Evolutionary conservation across 805 yeast species (phyloP).

Genomic region (Candida sanyiensis): DNA sequence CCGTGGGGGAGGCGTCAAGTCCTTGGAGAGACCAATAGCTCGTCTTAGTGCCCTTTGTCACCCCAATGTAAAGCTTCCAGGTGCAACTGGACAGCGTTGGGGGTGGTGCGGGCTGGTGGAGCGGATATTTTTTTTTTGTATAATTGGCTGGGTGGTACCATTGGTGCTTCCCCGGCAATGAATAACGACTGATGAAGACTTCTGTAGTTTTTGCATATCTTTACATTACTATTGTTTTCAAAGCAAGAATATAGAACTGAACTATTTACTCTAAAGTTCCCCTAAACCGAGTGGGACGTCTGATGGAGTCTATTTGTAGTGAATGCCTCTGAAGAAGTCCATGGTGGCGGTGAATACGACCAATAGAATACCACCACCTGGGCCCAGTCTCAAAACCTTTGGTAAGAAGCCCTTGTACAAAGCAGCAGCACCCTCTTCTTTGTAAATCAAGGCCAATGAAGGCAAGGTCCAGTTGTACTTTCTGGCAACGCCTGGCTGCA

Average conservation of each 20-base stretch:
- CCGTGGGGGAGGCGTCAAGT: slow-evolving; percentile 58
- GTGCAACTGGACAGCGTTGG: slow-evolving; percentile 35
- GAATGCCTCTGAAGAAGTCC: slow-evolving; percentile 74
- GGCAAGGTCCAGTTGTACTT: slow-evolving; percentile 93
- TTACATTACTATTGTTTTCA: not conserved
- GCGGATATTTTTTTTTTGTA: slow-evolving; percentile 39
- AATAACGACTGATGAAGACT: not conserved
- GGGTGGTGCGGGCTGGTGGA: slow-evolving; percentile 61
- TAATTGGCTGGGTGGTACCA: not conserved
- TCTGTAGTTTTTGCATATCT: not conserved
- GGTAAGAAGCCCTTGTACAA: slow-evolving; percentile 96
- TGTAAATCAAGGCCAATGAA: slow-evolving; percentile 62
- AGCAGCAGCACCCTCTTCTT: slow-evolving; percentile 90
- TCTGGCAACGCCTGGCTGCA: slow-evolving; percentile 66
- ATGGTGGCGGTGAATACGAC: slow-evolving; percentile 94
- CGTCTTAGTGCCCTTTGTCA: slow-evolving; percentile 65
- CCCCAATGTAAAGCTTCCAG: slow-evolving; percentile 13
- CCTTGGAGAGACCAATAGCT: slow-evolving; percentile 56
- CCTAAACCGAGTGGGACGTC: not conserved
- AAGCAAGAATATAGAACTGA: not conserved
- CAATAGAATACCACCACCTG: slow-evolving; percentile 97
- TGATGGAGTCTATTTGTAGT: slow-evolving; percentile 16
- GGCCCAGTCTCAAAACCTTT: slow-evolving; percentile 94
- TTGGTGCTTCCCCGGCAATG: not conserved
- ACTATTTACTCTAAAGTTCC: not conserved